Conservation (phyloP, 805 yeast genomes). For the Candida cerambycidarum region DNA sequence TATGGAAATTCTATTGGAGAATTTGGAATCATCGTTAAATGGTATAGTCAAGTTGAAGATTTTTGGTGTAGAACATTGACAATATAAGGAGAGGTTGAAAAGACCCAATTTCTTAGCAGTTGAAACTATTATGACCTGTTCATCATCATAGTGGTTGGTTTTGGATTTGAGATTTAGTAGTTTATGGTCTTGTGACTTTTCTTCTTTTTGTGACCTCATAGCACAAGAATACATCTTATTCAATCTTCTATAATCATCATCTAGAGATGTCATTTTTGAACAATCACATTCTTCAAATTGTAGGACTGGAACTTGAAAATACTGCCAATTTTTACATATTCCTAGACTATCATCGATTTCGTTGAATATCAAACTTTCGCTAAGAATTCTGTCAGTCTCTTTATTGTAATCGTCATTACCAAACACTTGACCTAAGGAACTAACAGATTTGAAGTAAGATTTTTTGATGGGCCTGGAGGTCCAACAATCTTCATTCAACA, state of each 20-base stretch:
- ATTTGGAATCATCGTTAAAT: slow-evolving; percentile 33
- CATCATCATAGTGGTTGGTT: slow-evolving; percentile 6
- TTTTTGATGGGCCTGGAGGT: slow-evolving; percentile 42
- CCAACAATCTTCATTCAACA: slow-evolving; percentile 55
- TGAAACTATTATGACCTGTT: slow-evolving; percentile 34
- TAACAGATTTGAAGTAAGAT: slow-evolving; percentile 48
- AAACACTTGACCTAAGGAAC: slow-evolving; percentile 44
- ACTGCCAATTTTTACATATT: slow-evolving; percentile 33
- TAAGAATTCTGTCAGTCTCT: slow-evolving; percentile 28
- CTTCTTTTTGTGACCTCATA: background rate
- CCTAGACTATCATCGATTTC: slow-evolving; percentile 26
- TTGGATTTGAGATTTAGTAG: too few relatives aligned
- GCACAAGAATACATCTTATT: slow-evolving; percentile 19
- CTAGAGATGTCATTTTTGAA: slow-evolving; percentile 23
- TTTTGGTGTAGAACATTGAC: slow-evolving; percentile 47
- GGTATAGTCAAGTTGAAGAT: slow-evolving; percentile 40
- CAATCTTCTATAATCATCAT: slow-evolving; percentile 36
- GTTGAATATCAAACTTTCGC: slow-evolving; percentile 44
- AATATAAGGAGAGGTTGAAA: slow-evolving; percentile 46
- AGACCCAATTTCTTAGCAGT: slow-evolving; percentile 46
- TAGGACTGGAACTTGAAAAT: slow-evolving; percentile 26
- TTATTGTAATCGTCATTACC: slow-evolving; percentile 46
- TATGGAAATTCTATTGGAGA: slow-evolving; percentile 37
- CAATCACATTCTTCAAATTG: slow-evolving; percentile 12
- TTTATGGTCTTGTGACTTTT: too few relatives aligned